Conservation (phyloP, 371 early-diverging fungal genomes). For the Cokeromyces recurvatus region DNA sequence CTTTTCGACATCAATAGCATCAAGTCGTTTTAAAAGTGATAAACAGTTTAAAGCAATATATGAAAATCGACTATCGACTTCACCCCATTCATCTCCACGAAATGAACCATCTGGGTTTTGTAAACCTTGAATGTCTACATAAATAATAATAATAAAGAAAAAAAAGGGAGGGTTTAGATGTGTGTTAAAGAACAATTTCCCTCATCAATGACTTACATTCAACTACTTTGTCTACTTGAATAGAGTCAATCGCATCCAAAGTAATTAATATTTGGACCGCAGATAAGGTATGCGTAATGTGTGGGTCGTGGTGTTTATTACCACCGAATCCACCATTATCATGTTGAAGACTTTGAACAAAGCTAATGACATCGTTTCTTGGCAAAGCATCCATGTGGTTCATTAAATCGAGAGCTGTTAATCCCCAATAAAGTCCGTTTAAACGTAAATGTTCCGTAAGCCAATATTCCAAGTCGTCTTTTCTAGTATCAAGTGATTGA, state of each 20-base stretch:
- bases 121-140: constrained; percentile 45
- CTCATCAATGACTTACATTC: constrained; percentile 60
- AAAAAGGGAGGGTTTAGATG: background rate
- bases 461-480: constrained; percentile 91
- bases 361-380: constrained; percentile 67
- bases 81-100: constrained; percentile 91
- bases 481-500: constrained; percentile 67
- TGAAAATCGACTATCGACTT: constrained; percentile 92
- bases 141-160: background rate
- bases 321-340: constrained; percentile 93
- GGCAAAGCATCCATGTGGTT: constrained; percentile 66
- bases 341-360: constrained; percentile 78
- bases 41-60: constrained; percentile 82
- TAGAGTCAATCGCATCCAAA: constrained; percentile 70
- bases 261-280: constrained; percentile 92
- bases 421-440: constrained; percentile 94
- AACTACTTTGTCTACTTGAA: constrained; percentile 66
- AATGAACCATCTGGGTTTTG: constrained; percentile 81
- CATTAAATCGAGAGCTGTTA: constrained; percentile 80
- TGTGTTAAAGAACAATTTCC: background rate
- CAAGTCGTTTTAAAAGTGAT: constrained; percentile 70
- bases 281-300: constrained; percentile 88
- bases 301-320: constrained; percentile 84
- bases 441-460: constrained; percentile 87
- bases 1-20: constrained; percentile 66